Base-by-base conservation (phyloP, 768 basidiomycete species). In the Podaxis sp. region DNA sequence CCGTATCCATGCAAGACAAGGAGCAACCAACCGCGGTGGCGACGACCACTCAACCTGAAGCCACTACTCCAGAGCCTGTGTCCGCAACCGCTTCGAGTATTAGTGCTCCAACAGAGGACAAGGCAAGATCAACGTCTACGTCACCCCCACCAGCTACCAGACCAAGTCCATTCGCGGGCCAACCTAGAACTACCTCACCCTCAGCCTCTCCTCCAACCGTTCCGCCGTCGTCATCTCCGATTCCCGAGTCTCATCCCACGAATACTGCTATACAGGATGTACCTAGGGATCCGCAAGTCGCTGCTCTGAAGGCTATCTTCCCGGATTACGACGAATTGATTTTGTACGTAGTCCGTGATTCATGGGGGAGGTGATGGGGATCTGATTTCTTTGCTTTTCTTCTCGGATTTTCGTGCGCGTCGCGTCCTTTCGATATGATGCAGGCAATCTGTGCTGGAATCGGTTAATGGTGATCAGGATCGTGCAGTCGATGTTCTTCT, bases 311-410 rank as follows among this genome's bases (percentile, higher is more conserved):
- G 51, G 82, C 80, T 7, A 87, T 93, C 81, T 93, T 93, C 72
- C 91, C 91, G 5, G 88, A 89, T 73, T 92, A 91, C 67, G 91
- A 94, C 64, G 83, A 87, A 55, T 70, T 79, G n/a, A 77, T 93
- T 55, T 75, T 94, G 87, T 89, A 68, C 55, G 85, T 79, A 26
- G 22, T 36, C 41, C 26, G 20, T 20, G 15, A 50, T 50, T 24
- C n/a, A 22, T 28, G 17, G 40, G 17, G 17, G 33, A 26, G 24
- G 44, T 17, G 28, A 54, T 48, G 12, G 38, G n/a, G 36, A 37
- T 28, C 44, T 56, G 15, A 37, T 2, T 33, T 33, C 22, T 36
- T 48, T 48, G 59, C 28, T 33, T 33, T 28, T 64, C 24, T 36
- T 56, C 44, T 40, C 12, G 54, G 60, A 28, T 57, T 41, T 50